Conservation (phyloP, 1,139 yeast species). For the Candida smagusa region DNA sequence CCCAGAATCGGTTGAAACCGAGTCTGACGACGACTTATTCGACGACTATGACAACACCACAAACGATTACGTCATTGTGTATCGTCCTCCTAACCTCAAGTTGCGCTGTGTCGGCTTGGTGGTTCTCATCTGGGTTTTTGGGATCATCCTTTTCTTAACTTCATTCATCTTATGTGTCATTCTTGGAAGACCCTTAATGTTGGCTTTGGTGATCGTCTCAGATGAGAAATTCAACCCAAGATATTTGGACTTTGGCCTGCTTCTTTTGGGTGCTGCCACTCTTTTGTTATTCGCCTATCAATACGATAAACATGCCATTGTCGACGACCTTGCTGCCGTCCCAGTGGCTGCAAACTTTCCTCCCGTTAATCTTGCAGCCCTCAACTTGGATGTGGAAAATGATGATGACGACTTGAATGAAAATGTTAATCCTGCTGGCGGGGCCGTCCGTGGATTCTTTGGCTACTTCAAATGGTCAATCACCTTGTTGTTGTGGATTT, state of each 20-base stretch:
- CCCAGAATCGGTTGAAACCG: conserved; percentile 7
- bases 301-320: too few relatives aligned
- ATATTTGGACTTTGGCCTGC: conserved; percentile 8
- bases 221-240: conserved; percentile 3
- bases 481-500: conserved; percentile 1
- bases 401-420: too few relatives aligned
- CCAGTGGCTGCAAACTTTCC: neutral
- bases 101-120: conserved; percentile 56
- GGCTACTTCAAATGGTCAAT: too few relatives aligned
- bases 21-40: conserved; percentile 45
- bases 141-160: conserved; percentile 47
- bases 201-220: conserved; percentile 6
- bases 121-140: conserved; percentile 65
- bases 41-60: conserved; percentile 34
- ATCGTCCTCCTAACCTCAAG: conserved; percentile 79
- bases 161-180: conserved; percentile 31
- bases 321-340: too few relatives aligned
- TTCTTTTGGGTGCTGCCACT: conserved; percentile 19
- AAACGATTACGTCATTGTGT: conserved; percentile 69
- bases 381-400: neutral
- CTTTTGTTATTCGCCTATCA: conserved; percentile 9
- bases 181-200: conserved; percentile 36
- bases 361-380: neutral
- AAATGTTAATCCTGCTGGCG: too few relatives aligned
- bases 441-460: too few relatives aligned